Evolutionary conservation across 441 rosid genomes (phyloP).

Genomic region (Melianthus villosus): DNA sequence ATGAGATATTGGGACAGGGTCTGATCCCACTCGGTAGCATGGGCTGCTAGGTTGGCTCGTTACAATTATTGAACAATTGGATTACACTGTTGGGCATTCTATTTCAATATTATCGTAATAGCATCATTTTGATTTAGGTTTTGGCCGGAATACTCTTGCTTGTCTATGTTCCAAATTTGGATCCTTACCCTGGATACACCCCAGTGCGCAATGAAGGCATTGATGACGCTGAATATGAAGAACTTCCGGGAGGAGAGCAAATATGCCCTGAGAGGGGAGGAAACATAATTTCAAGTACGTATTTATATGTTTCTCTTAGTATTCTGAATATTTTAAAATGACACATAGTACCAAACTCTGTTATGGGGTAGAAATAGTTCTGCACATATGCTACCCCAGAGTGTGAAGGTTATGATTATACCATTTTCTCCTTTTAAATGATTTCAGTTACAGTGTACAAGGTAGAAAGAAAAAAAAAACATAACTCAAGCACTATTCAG

Average conservation of each 20-base stretch:
- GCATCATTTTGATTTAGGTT: conserved; percentile 27
- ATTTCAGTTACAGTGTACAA: too few species aligned
- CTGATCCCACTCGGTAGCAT: too few species aligned
- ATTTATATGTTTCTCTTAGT: conserved; percentile 12
- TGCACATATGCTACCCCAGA: too few species aligned
- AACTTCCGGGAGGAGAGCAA: conserved; percentile 71
- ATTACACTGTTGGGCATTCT: not conserved
- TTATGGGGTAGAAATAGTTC: conserved; percentile 2
- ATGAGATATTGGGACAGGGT: too few species aligned
- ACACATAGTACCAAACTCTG: not conserved
- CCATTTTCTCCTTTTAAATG: too few species aligned
- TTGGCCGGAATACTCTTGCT: conserved; percentile 68
- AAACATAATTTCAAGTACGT: conserved; percentile 69
- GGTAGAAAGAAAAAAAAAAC: too few species aligned
- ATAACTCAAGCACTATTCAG: too few species aligned
- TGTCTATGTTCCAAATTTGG: conserved; percentile 67
- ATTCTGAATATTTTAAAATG: not conserved
- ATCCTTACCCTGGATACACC: conserved; percentile 75
- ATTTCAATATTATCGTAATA: not conserved
- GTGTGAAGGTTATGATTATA: too few species aligned
- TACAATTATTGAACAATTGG: conserved; percentile 1
- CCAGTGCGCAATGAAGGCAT: conserved; percentile 28
- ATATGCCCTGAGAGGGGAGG: conserved; percentile 81
- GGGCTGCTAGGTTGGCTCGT: too few species aligned
- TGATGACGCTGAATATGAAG: conserved; percentile 67